Base-by-base conservation (phyloP, 2,329 filamentous ascomycete species). In the Chrysoporthe puriensis region DNA sequence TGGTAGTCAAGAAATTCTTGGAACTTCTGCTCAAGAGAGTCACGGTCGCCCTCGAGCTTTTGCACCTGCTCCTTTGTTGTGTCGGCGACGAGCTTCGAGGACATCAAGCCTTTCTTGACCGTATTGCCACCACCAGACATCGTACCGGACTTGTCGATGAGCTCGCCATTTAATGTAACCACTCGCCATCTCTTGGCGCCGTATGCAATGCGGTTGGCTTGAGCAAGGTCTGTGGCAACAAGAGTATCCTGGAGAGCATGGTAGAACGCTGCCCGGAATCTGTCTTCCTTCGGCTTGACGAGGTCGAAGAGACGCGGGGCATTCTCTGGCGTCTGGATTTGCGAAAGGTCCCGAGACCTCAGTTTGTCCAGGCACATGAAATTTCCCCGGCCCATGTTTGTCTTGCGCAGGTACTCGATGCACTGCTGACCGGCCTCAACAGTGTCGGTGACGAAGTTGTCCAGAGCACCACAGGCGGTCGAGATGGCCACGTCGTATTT, bases 401-500 rank as follows among this genome's bases (percentile, higher is more conserved):
- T 99, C 84, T 98, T 99, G 66, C 96, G 90, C 14, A 99, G 85
- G 75, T 99, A 96, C 76, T 98, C 96, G 71, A 99, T 98, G 78
- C 96, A 99, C 77, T 98, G 94, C 79, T 99, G 96, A 71, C 94
- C 96, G 68, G 94, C 92, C 74, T 98, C 96, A 16, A 98, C 95
- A 0, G 93, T 94, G 74, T 98, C 96, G 0, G 97, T 97, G 11
- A 99, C 95, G 79, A 99, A 94, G 76, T 98, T 97, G 79, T 99
- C 93, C 11, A 99, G 87, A 2, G 91, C 87, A 58, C 92, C 90
- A 73, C 96, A 98, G 13, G 96, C 96, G 0, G 96, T 99, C 0
- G 96, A 99, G 69, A 99, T 97, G n/a, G 96, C 96, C 56, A 99
- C 89, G 75, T 99, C 96, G 78, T 97, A 99, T 79, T 92, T 93